Base-by-base conservation (phyloP, 1,284 basidiomycete genomes). In the Trichosporon sp. region DNA sequence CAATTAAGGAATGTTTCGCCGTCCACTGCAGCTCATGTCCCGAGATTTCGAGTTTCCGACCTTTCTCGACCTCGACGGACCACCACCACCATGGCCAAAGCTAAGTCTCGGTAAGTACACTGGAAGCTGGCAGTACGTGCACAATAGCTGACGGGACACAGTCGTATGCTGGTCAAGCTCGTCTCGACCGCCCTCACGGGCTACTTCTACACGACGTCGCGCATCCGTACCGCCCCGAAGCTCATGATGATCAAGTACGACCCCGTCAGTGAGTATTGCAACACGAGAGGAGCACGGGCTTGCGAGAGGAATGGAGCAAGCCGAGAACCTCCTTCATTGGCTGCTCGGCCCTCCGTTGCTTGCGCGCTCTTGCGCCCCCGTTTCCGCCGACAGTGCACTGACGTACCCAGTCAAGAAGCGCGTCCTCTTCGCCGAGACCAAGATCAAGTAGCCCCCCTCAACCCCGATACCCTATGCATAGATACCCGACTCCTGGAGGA, bases 151-250 rank as follows among this genome's bases (percentile, higher is more conserved):
- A 23, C 53, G 29, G 47, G 15, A 12, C 47, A 32, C 75, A 95
- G 93, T 80, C 93, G 91, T 1, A 83, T 94, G 69, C 89, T 95
- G 70, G 89, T 95, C 65, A 90, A 92, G 64, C 86, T 95, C 74
- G 89, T 95, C 67, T 95, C 92, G 15, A 93, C 92, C 1, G 93
- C 93, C 1, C 90, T 92, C 80, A 94, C 92, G 0, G 93, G 93
- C 18, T 93, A 88, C 84, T 94, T 94, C 82, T 95, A 95, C 83
- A 92, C 92, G 11, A 91, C 90, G 3, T 87, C 89, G 73, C 87
- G 92, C 25, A 83, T 90, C 63, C 87, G 93, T 34, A 81, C 88
- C 75, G 89, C 88, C 3, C 88, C 91, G 25, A 90, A 87, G 80
- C 84, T 95, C 68, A 88, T 90, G 38, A 89, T 91, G 42, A 90